Percentiles rank a stretch among this genome's conserved stretches.
Conservation (phyloP, 202 grass and related monocot genomes). For the Carex arenaria region DNA sequence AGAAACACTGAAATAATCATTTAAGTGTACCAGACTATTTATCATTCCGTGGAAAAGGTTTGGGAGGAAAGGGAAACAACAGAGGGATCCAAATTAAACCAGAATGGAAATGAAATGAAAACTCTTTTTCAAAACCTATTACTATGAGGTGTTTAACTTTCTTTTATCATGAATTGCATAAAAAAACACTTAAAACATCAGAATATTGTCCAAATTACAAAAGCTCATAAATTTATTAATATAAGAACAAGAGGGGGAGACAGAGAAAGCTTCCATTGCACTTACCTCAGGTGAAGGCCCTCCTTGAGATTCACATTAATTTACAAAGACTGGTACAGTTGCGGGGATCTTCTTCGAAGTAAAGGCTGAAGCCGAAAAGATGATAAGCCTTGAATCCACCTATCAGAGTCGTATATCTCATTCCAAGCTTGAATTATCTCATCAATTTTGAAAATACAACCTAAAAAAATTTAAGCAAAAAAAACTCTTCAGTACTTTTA, state of each 20-base stretch:
- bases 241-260: neutral
- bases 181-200: neutral
- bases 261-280: neutral
- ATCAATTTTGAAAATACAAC: slow-evolving; percentile 77
- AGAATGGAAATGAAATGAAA: no score
- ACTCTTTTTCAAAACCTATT: no score
- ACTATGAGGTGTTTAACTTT: neutral
- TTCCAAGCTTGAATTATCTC: slow-evolving; percentile 92
- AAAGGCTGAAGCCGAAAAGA: slow-evolving; percentile 82
- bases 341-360: slow-evolving; percentile 65
- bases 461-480: slow-evolving; percentile 31
- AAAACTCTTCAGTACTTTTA: slow-evolving; percentile 18
- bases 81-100: no score
- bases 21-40: no score
- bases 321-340: slow-evolving; percentile 52
- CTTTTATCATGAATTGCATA: neutral
- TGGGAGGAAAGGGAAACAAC: no score
- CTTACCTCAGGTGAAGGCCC: neutral
- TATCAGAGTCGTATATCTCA: slow-evolving; percentile 86
- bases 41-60: no score
- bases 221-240: neutral
- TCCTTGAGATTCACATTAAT: neutral
- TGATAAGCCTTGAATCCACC: slow-evolving; percentile 63
- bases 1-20: no score
- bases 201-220: neutral